Evolutionary conservation across 441 rosid genomes (phyloP).

Genomic region (Erodium texanum): DNA sequence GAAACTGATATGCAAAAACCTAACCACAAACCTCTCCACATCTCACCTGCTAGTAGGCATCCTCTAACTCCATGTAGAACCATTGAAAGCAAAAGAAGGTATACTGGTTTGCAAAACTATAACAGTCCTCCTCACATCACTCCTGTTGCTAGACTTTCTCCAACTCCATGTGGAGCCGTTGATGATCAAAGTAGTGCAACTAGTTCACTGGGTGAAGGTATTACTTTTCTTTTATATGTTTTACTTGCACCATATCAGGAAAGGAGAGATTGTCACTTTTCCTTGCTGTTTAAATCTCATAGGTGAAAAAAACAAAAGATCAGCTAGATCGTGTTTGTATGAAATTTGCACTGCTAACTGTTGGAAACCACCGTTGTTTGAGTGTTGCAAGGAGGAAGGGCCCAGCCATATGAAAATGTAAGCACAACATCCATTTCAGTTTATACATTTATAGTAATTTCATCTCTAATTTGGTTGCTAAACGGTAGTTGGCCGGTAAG

Average conservation of each 20-base stretch:
- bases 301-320: slow-evolving; percentile 34
- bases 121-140: not conserved
- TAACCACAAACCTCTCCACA: slow-evolving; percentile 10
- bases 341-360: slow-evolving; percentile 65
- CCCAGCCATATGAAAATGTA: slow-evolving; percentile 68
- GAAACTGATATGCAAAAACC: slow-evolving; percentile 14
- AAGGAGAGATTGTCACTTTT: slow-evolving; percentile 15
- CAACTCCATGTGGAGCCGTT: slow-evolving; percentile 18
- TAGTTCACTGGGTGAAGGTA: slow-evolving; percentile 24
- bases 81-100: slow-evolving; percentile 21
- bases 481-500: not conserved
- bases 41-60: slow-evolving; percentile 22
- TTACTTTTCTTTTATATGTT: slow-evolving; percentile 4
- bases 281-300: slow-evolving; percentile 16
- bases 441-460: not conserved
- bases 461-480: not conserved
- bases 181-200: slow-evolving; percentile 24
- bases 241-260: slow-evolving; percentile 10
- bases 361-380: slow-evolving; percentile 71
- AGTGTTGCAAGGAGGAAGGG: slow-evolving; percentile 70
- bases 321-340: slow-evolving; percentile 53
- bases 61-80: slow-evolving; percentile 10
- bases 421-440: slow-evolving; percentile 21
- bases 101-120: slow-evolving; percentile 7
- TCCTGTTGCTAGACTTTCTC: not conserved